Evolutionary conservation across 1,284 basidiomycete genomes (phyloP).

Genomic region (Sporisorium reilianum): DNA sequence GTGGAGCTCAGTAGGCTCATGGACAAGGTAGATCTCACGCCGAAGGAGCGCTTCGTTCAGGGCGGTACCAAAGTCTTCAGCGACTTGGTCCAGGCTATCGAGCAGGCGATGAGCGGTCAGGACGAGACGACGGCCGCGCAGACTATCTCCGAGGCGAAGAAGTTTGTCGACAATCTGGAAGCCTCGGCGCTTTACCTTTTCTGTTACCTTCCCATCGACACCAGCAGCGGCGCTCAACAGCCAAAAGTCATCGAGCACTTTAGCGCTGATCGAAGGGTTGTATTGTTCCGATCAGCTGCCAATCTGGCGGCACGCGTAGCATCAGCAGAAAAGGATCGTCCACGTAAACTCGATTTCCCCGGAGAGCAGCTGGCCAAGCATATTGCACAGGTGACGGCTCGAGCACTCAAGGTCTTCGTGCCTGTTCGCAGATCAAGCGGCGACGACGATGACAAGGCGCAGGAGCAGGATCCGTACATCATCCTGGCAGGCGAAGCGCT

Average conservation of each 20-base stretch:
- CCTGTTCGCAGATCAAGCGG: background rate
- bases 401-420: slow-evolving; percentile 9
- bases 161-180: slow-evolving; percentile 24
- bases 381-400: background rate
- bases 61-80: slow-evolving; percentile 13
- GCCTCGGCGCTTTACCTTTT: slow-evolving; percentile 15
- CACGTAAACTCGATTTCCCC: slow-evolving; percentile 7
- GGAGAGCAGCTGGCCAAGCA: slow-evolving; percentile 6
- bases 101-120: background rate
- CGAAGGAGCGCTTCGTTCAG: background rate
- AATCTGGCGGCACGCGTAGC: slow-evolving; percentile 25
- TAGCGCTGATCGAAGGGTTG: slow-evolving; percentile 7
- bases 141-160: slow-evolving; percentile 2
- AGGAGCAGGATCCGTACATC: background rate
- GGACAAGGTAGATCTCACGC: no score
- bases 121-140: background rate
- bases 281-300: slow-evolving; percentile 21
- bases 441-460: background rate
- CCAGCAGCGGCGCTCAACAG: no score
- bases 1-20: no score
- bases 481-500: slow-evolving; percentile 35
- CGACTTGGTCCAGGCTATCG: slow-evolving; percentile 1
- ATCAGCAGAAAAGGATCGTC: slow-evolving; percentile 8
- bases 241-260: slow-evolving; percentile 14
- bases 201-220: slow-evolving; percentile 10